Evolutionary conservation across 257 asterid species (phyloP).

Genomic region (Solanum habrochaites): DNA sequence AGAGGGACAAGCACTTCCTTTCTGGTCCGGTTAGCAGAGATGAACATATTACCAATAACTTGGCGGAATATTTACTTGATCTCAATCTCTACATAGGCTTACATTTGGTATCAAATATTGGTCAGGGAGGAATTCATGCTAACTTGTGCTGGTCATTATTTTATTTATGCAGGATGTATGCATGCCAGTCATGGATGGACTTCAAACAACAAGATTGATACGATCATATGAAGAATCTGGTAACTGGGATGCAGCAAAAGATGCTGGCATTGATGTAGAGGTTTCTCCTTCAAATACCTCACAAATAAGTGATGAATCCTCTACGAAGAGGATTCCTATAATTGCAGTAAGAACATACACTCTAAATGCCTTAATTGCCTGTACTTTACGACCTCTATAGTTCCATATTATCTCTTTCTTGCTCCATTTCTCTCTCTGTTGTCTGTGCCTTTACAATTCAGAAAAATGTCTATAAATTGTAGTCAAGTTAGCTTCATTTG

Average conservation of each 20-base stretch:
- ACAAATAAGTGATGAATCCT: slow-evolving; percentile 6
- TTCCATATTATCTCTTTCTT: not conserved
- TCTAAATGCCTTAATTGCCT: not conserved
- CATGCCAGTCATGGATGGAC: slow-evolving; percentile 95
- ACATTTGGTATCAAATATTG: not conserved
- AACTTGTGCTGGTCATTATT: not conserved
- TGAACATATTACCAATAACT: not conserved
- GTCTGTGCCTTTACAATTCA: not conserved
- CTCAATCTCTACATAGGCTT: not conserved
- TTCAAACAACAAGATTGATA: slow-evolving; percentile 70
- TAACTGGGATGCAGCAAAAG: slow-evolving; percentile 65
- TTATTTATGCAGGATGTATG: slow-evolving; percentile 57
- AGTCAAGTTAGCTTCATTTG: not conserved
- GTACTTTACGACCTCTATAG: not conserved
- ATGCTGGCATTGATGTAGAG: slow-evolving; percentile 56
- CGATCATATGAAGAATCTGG: slow-evolving; percentile 82
- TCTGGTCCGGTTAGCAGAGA: not conserved
- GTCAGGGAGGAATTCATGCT: not conserved
- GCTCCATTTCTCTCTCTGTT: not conserved
- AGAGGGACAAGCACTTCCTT: not conserved
- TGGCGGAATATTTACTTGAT: not conserved
- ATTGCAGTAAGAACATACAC: slow-evolving; percentile 45
- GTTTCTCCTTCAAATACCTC: slow-evolving; percentile 20
- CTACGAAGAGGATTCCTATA: slow-evolving; percentile 47
- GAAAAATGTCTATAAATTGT: not conserved